A percentile compares a stretch with the other conserved stretches of the same genome.
Conservation (phyloP, 2,329 filamentous ascomycete species). For the Botrytis deweyae region DNA sequence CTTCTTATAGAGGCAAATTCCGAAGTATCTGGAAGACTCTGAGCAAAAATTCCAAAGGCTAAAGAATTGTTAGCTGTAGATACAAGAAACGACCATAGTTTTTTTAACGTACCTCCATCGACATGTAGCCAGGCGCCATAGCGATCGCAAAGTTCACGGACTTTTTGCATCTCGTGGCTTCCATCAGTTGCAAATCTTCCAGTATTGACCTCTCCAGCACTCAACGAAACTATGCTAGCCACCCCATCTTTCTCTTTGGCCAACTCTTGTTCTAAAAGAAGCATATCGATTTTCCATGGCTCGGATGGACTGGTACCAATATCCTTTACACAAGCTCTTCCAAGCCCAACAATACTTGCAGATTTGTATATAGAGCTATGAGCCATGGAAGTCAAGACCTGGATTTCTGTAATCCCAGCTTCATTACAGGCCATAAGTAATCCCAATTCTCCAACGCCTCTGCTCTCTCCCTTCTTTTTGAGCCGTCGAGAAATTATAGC, state of each 20-base stretch:
- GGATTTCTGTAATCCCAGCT: slow-evolving; percentile 65
- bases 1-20: slow-evolving; percentile 56
- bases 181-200: slow-evolving; percentile 70
- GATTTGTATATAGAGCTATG: slow-evolving; percentile 86
- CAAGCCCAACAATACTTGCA: slow-evolving; percentile 77
- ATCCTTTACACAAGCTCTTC: slow-evolving; percentile 64
- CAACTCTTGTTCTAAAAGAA: slow-evolving; percentile 61
- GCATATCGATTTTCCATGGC: slow-evolving; percentile 70
- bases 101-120: slow-evolving; percentile 61
- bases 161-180: slow-evolving; percentile 45
- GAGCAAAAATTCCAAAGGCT: slow-evolving; percentile 83
- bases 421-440: slow-evolving; percentile 63
- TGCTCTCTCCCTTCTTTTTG: slow-evolving; percentile 30
- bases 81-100: neutral
- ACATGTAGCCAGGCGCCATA: slow-evolving; percentile 85
- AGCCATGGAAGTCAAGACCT: slow-evolving; percentile 75
- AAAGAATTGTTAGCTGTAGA: neutral
- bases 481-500: slow-evolving; percentile 50
- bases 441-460: slow-evolving; percentile 66
- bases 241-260: slow-evolving; percentile 46
- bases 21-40: slow-evolving; percentile 56
- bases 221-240: slow-evolving; percentile 77
- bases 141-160: slow-evolving; percentile 69
- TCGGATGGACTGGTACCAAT: slow-evolving; percentile 52
- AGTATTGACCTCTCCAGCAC: slow-evolving; percentile 87